Conservation (phyloP, 345 rosid species). For the Eucalyptus curtisii region DNA sequence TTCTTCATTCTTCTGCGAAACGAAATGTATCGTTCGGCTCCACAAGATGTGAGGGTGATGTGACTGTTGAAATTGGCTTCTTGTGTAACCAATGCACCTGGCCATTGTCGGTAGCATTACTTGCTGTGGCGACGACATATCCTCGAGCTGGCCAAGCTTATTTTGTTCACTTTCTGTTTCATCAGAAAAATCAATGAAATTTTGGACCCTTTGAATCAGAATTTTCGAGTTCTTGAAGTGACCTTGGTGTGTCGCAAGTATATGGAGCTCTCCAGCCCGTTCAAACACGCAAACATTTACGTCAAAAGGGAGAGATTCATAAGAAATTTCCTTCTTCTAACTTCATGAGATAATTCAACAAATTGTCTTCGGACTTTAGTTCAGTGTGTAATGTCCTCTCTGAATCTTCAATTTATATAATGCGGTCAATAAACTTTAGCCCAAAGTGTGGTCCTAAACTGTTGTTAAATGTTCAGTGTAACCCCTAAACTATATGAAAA, state of each 20-base stretch:
- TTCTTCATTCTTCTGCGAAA: fast-evolving
- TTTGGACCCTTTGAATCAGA: not conserved
- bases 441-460: too few relatives aligned
- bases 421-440: not conserved
- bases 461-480: too few relatives aligned
- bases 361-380: not conserved
- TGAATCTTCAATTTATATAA: not conserved
- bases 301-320: not conserved
- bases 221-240: not conserved
- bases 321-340: not conserved
- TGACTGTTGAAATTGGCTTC: not conserved
- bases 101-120: not conserved
- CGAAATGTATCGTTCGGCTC: fast-evolving
- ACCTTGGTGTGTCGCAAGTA: not conserved
- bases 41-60: fast-evolving
- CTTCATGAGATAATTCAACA: fast-evolving
- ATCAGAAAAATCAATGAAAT: not conserved
- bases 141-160: not conserved
- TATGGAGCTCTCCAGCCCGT: not conserved
- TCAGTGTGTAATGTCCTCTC: fast-evolving
- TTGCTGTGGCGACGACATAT: not conserved
- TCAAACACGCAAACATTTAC: not conserved
- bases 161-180: not conserved
- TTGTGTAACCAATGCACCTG: not conserved
- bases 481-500: too few relatives aligned